phyloP scores from a whole-genome alignment of 2,329 filamentous ascomycete species.

The Fusarium penzigii region DNA sequence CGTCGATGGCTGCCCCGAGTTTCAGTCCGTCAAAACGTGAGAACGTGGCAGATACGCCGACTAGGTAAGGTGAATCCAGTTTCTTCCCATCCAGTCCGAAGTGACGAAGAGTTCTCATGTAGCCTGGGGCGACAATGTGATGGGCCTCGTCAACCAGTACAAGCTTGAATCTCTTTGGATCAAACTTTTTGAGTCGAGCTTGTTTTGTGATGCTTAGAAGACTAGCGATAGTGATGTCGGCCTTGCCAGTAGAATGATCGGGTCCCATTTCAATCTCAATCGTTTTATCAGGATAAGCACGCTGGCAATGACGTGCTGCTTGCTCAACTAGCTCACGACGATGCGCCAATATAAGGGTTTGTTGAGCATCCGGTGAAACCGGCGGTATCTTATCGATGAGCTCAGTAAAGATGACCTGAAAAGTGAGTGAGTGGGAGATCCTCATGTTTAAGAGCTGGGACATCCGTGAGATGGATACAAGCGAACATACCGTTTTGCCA shows the following conservation, averaged over 20 bases:
- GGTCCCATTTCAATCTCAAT: slow-evolving; percentile 93
- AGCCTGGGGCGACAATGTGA: slow-evolving; percentile 85
- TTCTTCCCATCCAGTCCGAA: slow-evolving; percentile 65
- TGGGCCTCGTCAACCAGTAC: slow-evolving; percentile 95
- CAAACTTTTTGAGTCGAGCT: slow-evolving; percentile 78
- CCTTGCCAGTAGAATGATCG: slow-evolving; percentile 71
- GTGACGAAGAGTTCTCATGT: slow-evolving; percentile 73
- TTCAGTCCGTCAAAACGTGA: slow-evolving; percentile 80
- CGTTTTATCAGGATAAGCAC: slow-evolving; percentile 75
- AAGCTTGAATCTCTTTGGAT: slow-evolving; percentile 79
- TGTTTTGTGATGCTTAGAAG: slow-evolving; percentile 80
- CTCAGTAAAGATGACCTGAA: slow-evolving; percentile 90
- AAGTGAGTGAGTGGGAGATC: slow-evolving; percentile 6
- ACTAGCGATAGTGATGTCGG: slow-evolving; percentile 93
- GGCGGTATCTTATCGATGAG: slow-evolving; percentile 76
- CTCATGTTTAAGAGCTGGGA: too few species aligned
- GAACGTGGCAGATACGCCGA: slow-evolving; percentile 86
- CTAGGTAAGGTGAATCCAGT: slow-evolving; percentile 59
- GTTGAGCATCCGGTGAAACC: slow-evolving; percentile 53
- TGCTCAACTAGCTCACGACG: slow-evolving; percentile 93
- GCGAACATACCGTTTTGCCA: slow-evolving; percentile 73
- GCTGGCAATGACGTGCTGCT: slow-evolving; percentile 79
- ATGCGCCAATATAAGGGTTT: slow-evolving; percentile 90
- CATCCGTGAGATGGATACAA: not conserved
- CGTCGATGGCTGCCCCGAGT: slow-evolving; percentile 83